Percentiles rank a stretch among this genome's conserved stretches.
Evolutionary conservation across 495 filamentous ascomycete genomes (phyloP).

Genomic region (Evansstolkia leycettana): DNA sequence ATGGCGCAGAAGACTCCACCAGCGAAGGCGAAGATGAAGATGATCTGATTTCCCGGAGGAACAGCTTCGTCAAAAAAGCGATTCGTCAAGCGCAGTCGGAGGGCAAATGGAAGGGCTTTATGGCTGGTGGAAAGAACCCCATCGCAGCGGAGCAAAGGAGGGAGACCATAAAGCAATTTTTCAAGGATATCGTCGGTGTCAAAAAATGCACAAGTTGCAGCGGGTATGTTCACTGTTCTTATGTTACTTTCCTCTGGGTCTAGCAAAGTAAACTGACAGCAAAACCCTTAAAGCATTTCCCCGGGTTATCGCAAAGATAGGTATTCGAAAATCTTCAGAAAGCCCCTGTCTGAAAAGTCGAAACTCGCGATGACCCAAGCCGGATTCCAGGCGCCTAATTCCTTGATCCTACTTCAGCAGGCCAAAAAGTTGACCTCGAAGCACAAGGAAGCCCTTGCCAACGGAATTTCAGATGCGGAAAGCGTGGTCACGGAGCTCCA

Average conservation of each 20-base stretch:
- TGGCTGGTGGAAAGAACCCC: conserved; percentile 62
- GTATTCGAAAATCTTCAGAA: conserved; percentile 86
- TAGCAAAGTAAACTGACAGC: no score
- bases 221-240: conserved; percentile 32
- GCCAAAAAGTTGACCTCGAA: conserved; percentile 22
- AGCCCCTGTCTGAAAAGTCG: conserved; percentile 57
- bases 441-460: conserved; percentile 16
- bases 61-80: conserved; percentile 54
- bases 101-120: conserved; percentile 33
- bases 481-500: conserved; percentile 23
- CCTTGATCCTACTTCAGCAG: conserved; percentile 36
- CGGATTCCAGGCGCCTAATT: conserved; percentile 55
- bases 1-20: conserved; percentile 35
- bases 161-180: conserved; percentile 64
- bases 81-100: conserved; percentile 42
- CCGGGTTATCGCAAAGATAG: conserved; percentile 75
- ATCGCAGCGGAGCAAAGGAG: conserved; percentile 65
- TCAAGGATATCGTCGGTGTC: conserved; percentile 48
- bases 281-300: conserved; percentile 40
- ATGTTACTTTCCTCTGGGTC: conserved; percentile 1
- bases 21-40: conserved; percentile 45
- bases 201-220: conserved; percentile 65
- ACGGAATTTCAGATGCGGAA: conserved; percentile 11
- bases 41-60: conserved; percentile 52
- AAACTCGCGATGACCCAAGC: conserved; percentile 58